Base-by-base conservation (phyloP, 2,329 filamentous ascomycete genomes). In the Bimuria novae-zelandiae region DNA sequence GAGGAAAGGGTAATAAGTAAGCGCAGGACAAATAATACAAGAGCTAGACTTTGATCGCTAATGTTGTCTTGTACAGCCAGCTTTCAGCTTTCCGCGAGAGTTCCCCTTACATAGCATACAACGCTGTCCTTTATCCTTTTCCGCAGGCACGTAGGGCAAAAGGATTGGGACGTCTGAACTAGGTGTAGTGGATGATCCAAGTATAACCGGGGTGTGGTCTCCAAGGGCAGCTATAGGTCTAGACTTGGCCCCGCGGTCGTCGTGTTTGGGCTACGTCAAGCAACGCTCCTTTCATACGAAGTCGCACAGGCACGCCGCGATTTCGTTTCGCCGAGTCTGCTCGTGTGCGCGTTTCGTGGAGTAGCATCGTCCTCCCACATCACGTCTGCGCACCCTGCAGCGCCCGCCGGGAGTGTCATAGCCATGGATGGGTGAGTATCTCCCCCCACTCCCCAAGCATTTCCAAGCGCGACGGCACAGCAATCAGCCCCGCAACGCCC, bases 351-450 rank as follows among this genome's bases (percentile, higher is more conserved):
- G 4, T 16, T 16, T 47, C 30, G 32, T 14, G 23, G 12, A n/a
- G 43, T 21, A 29, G 10, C 16, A 29, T 37, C 41, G 48, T 45
- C 21, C 11, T 21, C 49, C 46, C 43, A 46, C 49, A 42, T 16
- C 25, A 3, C 33, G 35, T 37, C 27, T 37, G 17, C 22, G 27
- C 39, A 21, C 33, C 32, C 52, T 33, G 49, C 51, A 39, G 51
- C 45, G 49, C 57, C 58, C 56, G 54, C 61, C 52, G 49, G 52
- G 49, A 49, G 50, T 47, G 33, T 44, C 49, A 36, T 35, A 27
- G 46, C 51, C 54, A 71, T 71, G 68, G 69, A 70, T 60, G 69
- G 67, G 69, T 72, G 56, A 62, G 69, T 70, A n/a, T n/a, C n/a
- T n/a, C n/a, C n/a, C n/a, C n/a, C n/a, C n/a, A n/a, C n/a, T n/a